Percentiles rank a stretch among this genome's conserved stretches.
phyloP scores from a whole-genome alignment of 179 eudicot genomes.

The Carnegiea gigantea region DNA sequence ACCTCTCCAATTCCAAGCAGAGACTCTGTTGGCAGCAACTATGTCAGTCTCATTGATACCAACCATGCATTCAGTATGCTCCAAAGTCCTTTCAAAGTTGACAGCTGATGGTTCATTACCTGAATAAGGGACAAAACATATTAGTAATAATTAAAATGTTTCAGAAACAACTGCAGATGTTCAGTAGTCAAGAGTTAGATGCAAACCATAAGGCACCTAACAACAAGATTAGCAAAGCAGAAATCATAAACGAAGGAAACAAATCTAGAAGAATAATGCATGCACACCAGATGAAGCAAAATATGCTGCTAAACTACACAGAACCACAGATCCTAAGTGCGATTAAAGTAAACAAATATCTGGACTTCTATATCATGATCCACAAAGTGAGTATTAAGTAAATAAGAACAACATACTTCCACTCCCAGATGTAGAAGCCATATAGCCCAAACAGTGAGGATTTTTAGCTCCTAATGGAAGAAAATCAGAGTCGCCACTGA shows the following conservation, averaged over 20 bases:
- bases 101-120: conserved; percentile 11
- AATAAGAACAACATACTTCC: neutral
- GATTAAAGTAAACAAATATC: neutral
- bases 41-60: conserved; percentile 6
- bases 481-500: neutral
- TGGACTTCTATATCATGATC: neutral
- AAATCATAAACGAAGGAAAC: neutral
- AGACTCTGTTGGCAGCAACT: conserved; percentile 6
- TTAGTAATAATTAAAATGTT: neutral
- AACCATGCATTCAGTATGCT: neutral
- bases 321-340: neutral
- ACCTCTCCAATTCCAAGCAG: conserved; percentile 17
- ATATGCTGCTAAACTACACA: neutral
- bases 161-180: neutral
- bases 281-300: neutral
- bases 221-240: neutral
- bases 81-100: conserved; percentile 2
- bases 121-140: neutral
- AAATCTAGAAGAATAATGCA: neutral
- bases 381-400: neutral
- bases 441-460: neutral
- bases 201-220: neutral
- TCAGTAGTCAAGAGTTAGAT: neutral
- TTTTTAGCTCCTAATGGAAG: neutral
- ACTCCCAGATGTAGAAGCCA: neutral